A percentile compares a stretch with the other conserved stretches of the same genome.
phyloP scores from a whole-genome alignment of 225 moss, liverwort and hornwort genomes.

The Polytrichum commune region DNA sequence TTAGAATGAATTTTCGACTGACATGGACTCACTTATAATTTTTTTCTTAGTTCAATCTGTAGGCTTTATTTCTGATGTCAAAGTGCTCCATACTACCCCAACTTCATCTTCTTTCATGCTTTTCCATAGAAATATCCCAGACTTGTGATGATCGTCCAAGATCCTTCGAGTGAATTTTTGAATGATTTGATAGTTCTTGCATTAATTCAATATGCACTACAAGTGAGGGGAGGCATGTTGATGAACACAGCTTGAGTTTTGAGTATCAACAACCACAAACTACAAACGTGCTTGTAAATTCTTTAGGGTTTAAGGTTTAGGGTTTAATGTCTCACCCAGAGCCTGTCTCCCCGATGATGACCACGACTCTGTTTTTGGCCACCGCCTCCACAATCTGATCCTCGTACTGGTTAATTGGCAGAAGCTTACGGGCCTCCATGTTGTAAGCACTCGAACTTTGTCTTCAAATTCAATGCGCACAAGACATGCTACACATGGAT shows the following conservation, averaged over 20 bases:
- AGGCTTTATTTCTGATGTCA: neutral
- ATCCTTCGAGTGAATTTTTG: neutral
- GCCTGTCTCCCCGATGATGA: conserved; percentile 65
- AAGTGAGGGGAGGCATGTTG: too few species aligned
- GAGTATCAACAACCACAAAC: too few species aligned
- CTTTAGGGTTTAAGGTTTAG: neutral
- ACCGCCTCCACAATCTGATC: conserved; percentile 57
- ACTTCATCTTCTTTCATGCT: neutral
- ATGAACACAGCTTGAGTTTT: too few species aligned
- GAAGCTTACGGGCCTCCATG: conserved; percentile 44
- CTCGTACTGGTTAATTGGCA: conserved; percentile 61
- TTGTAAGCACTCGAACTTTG: too few species aligned
- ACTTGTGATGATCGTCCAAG: neutral
- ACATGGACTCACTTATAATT: too few species aligned
- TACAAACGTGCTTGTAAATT: too few species aligned
- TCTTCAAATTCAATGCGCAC: too few species aligned
- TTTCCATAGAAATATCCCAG: neutral
- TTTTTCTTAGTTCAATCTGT: too few species aligned
- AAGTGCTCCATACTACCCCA: neutral
- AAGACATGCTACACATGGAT: too few species aligned
- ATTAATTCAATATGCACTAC: too few species aligned
- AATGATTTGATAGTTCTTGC: too few species aligned
- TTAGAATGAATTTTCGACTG: too few species aligned
- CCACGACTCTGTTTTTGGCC: conserved; percentile 43
- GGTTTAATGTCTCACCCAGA: conserved; percentile 25